Percentiles rank a stretch among this genome's conserved stretches.
phyloP scores from a whole-genome alignment of 140 eudicot species.

The Bidens hawaiensis region DNA sequence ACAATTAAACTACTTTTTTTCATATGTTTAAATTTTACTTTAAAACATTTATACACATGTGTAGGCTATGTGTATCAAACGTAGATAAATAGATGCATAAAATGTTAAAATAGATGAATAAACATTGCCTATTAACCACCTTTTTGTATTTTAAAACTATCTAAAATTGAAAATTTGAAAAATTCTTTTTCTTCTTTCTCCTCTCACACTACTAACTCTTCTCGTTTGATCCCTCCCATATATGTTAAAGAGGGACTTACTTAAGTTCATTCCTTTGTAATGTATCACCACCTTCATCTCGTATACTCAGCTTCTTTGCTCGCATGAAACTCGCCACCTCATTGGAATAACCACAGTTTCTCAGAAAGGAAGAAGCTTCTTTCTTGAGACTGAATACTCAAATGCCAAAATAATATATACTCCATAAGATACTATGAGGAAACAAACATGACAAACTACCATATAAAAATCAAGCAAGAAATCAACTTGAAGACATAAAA shows the following conservation, averaged over 20 bases:
- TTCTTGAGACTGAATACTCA: conserved; percentile 59
- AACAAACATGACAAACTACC: conserved; percentile 1
- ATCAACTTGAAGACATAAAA: conserved; percentile 3
- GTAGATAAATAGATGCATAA: too few species aligned
- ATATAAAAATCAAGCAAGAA: background rate
- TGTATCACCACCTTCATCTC: conserved; percentile 30
- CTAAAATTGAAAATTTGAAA: too few species aligned
- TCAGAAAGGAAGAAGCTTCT: conserved; percentile 62
- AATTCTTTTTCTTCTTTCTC: too few species aligned
- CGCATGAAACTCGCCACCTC: conserved; percentile 66
- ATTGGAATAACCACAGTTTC: conserved; percentile 61
- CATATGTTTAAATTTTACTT: too few species aligned
- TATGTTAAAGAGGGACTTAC: conserved; percentile 44
- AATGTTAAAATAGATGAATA: too few species aligned
- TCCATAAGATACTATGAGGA: conserved; percentile 1
- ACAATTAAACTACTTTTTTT: too few species aligned
- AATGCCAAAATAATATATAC: conserved; percentile 16
- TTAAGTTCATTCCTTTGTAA: conserved; percentile 41
- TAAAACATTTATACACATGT: too few species aligned
- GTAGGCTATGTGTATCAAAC: too few species aligned
- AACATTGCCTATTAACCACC: too few species aligned
- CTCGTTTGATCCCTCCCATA: too few species aligned
- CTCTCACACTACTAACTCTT: too few species aligned
- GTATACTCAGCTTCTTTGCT: conserved; percentile 38
- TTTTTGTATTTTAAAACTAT: too few species aligned